Percentiles rank a stretch among this genome's conserved stretches.
phyloP scores from a whole-genome alignment of 2,329 filamentous ascomycete species.

The Apiospora kogelbergensis region DNA sequence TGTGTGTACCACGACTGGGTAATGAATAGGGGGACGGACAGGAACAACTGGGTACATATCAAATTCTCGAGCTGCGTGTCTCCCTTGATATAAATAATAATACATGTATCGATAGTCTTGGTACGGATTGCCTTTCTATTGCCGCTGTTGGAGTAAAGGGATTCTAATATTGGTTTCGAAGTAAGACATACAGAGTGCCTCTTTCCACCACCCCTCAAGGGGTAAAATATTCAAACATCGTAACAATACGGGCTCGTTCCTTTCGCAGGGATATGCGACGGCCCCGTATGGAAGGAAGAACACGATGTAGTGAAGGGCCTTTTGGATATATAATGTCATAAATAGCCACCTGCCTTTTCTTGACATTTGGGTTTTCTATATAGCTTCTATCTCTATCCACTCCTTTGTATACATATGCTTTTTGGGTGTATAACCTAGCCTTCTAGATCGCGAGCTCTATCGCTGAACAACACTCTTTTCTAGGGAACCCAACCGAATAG shows the following conservation, averaged over 20 bases:
- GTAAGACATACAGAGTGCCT: background rate
- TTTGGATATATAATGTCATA: background rate
- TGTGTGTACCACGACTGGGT: conserved; percentile 1
- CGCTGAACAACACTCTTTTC: background rate
- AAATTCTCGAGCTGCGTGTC: background rate
- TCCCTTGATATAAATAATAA: background rate
- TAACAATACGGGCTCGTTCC: background rate
- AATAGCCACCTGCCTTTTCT: background rate
- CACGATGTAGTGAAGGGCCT: background rate
- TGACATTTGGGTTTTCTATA: background rate
- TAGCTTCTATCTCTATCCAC: background rate
- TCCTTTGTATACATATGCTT: background rate
- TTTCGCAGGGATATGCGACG: background rate
- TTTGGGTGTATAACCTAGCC: background rate
- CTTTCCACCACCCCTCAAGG: background rate
- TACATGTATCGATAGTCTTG: background rate
- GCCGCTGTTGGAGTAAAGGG: background rate
- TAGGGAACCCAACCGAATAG: background rate
- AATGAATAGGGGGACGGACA: background rate
- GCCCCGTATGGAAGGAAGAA: too few species aligned
- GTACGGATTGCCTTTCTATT: background rate
- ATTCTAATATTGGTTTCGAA: background rate
- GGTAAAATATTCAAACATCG: background rate
- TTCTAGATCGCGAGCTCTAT: background rate
- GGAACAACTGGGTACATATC: conserved; percentile 2